Percentiles rank a stretch among this genome's conserved stretches.
phyloP scores from a whole-genome alignment of 1,139 yeast species.

The Blastobotrys serpentis region DNA sequence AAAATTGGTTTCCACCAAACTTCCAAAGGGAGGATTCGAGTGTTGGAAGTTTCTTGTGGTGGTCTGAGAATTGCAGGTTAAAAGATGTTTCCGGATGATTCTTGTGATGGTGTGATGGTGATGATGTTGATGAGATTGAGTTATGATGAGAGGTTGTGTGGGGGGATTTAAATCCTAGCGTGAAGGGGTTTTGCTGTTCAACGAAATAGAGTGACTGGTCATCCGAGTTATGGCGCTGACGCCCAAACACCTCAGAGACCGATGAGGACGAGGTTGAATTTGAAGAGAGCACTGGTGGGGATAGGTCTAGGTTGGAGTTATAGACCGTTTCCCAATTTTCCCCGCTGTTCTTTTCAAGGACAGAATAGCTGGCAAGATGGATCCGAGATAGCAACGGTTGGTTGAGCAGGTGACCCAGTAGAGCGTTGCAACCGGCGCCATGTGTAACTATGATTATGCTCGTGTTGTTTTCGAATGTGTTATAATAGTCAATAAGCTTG shows the following conservation, averaged over 20 bases:
- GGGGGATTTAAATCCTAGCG: not conserved
- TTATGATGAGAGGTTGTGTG: not conserved
- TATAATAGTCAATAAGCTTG: slow-evolving; percentile 29
- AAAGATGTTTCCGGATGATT: not conserved
- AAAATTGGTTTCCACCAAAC: slow-evolving; percentile 16
- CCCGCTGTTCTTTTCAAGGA: slow-evolving; percentile 16
- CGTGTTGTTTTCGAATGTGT: slow-evolving; percentile 17
- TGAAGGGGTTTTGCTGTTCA: not conserved
- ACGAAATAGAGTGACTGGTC: not conserved
- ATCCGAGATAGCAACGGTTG: slow-evolving; percentile 37
- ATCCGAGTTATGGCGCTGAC: slow-evolving; percentile 1
- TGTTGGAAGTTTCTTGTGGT: not conserved
- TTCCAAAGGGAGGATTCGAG: slow-evolving; percentile 7
- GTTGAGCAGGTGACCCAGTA: slow-evolving; percentile 36
- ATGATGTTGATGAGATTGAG: not conserved
- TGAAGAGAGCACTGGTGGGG: slow-evolving; percentile 6
- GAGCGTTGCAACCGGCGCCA: slow-evolving; percentile 43
- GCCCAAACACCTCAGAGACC: slow-evolving; percentile 15
- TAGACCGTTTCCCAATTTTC: slow-evolving; percentile 13
- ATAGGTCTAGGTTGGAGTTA: slow-evolving; percentile 12
- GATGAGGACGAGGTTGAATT: slow-evolving; percentile 17
- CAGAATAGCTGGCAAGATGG: slow-evolving; percentile 36
- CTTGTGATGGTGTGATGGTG: not conserved
- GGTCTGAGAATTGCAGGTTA: not conserved
- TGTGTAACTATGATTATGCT: slow-evolving; percentile 41